Evolutionary conservation across 163 green algal genomes (phyloP).

Genomic region (Volvox carteri): DNA sequence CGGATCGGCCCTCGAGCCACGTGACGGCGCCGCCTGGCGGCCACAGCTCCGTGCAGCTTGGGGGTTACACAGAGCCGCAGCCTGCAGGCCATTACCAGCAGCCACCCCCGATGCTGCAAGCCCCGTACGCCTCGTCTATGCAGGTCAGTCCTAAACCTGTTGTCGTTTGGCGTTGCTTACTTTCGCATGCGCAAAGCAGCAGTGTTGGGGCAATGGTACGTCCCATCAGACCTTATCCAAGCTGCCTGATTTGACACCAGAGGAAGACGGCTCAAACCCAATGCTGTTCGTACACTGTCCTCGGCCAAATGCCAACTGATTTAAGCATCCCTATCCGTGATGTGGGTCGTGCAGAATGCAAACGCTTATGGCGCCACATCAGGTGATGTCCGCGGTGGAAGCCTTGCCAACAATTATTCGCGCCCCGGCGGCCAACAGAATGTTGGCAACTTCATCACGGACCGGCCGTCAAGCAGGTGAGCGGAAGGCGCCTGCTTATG

Average conservation of each 20-base stretch:
- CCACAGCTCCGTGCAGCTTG: conserved; percentile 47
- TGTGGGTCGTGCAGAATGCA: not conserved
- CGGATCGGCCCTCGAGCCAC: conserved; percentile 52
- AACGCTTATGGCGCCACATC: conserved; percentile 29
- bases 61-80: conserved; percentile 6
- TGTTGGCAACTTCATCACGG: conserved; percentile 90
- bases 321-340: not conserved
- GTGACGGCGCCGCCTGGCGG: conserved; percentile 47
- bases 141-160: conserved; percentile 24
- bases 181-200: too few relatives aligned
- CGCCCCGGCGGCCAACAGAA: conserved; percentile 83
- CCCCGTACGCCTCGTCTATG: conserved; percentile 9
- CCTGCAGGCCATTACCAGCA: not conserved
- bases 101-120: conserved; percentile 1
- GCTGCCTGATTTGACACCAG: too few relatives aligned
- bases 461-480: conserved; percentile 68
- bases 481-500: not conserved
- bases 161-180: too few relatives aligned
- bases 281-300: too few relatives aligned
- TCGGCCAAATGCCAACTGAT: too few relatives aligned
- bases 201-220: too few relatives aligned
- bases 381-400: conserved; percentile 25
- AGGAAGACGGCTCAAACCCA: too few relatives aligned
- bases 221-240: too few relatives aligned
- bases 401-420: conserved; percentile 87